Conservation (phyloP, 192 early-diverging fungal genomes). For the Gryganskiella cystojenkinii region DNA sequence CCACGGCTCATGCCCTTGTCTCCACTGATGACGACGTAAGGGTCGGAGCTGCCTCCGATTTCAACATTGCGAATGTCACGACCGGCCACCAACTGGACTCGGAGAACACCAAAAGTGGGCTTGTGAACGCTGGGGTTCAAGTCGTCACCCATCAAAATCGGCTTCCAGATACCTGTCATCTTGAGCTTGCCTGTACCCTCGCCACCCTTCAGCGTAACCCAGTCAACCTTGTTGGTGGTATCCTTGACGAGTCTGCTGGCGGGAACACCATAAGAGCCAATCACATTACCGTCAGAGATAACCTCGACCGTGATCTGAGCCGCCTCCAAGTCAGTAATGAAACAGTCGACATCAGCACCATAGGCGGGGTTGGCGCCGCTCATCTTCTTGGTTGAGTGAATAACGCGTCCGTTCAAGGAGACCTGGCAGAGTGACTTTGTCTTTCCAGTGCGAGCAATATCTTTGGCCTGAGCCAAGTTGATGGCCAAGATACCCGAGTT, state of each 20-base stretch:
- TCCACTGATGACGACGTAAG: slow-evolving; percentile 79
- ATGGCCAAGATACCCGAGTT: slow-evolving; percentile 74
- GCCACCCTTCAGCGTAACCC: slow-evolving; percentile 51
- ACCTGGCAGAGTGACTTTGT: slow-evolving; percentile 65
- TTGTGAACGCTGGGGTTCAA: slow-evolving; percentile 58
- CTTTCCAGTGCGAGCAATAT: slow-evolving; percentile 63
- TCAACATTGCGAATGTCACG: slow-evolving; percentile 89
- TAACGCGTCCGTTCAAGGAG: slow-evolving; percentile 60
- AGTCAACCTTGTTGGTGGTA: slow-evolving; percentile 55
- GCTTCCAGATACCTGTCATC: slow-evolving; percentile 72
- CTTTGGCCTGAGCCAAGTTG: slow-evolving; percentile 73
- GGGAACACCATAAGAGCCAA: slow-evolving; percentile 38
- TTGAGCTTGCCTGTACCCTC: slow-evolving; percentile 54
- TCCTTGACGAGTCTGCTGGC: slow-evolving; percentile 33
- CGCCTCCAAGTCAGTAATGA: slow-evolving; percentile 74
- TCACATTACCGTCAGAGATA: slow-evolving; percentile 56
- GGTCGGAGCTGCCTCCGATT: slow-evolving; percentile 88
- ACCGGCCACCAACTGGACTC: slow-evolving; percentile 80
- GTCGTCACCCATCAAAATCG: slow-evolving; percentile 79
- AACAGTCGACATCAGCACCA: slow-evolving; percentile 76
- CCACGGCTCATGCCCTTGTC: slow-evolving; percentile 66
- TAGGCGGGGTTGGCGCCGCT: slow-evolving; percentile 87
- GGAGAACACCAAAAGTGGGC: slow-evolving; percentile 82
- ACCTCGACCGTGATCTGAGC: slow-evolving; percentile 72
- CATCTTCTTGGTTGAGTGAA: slow-evolving; percentile 69